Conservation (phyloP, 2,329 filamentous ascomycete species). For the Diplodia intermedia region DNA sequence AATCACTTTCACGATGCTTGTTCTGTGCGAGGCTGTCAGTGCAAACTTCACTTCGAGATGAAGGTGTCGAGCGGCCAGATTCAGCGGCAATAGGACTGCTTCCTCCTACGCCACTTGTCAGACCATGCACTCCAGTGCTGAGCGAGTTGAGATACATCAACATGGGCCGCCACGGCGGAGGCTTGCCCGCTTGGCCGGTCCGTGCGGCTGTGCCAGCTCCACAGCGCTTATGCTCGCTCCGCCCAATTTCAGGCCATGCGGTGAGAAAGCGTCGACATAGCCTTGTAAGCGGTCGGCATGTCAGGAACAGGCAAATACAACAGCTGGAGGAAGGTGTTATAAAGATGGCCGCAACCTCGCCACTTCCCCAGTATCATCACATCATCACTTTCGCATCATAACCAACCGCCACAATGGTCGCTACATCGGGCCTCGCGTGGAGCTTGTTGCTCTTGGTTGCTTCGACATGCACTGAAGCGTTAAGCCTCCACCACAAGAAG, state of each 20-base stretch:
- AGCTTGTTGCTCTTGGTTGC: background rate
- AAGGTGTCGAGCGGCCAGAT: background rate
- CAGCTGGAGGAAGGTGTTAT: background rate
- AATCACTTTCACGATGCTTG: background rate
- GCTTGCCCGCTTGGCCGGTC: background rate
- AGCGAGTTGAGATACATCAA: background rate
- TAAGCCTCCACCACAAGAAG: background rate
- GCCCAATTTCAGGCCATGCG: conserved; percentile 4
- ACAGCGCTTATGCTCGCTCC: background rate
- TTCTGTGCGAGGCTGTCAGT: background rate
- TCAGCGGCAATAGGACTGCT: background rate
- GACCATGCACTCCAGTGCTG: no score
- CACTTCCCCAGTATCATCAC: background rate
- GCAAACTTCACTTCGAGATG: background rate
- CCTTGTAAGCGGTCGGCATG: background rate
- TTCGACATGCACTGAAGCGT: background rate
- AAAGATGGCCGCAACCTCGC: background rate
- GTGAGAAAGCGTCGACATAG: background rate
- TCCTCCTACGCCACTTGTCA: no score
- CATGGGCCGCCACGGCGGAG: background rate
- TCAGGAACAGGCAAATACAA: background rate
- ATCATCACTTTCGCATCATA: background rate
- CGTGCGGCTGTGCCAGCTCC: background rate
- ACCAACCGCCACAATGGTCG: background rate
- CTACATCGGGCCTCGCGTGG: background rate